phyloP scores from a whole-genome alignment of 768 basidiomycete species.

The Agaricus blazei region DNA sequence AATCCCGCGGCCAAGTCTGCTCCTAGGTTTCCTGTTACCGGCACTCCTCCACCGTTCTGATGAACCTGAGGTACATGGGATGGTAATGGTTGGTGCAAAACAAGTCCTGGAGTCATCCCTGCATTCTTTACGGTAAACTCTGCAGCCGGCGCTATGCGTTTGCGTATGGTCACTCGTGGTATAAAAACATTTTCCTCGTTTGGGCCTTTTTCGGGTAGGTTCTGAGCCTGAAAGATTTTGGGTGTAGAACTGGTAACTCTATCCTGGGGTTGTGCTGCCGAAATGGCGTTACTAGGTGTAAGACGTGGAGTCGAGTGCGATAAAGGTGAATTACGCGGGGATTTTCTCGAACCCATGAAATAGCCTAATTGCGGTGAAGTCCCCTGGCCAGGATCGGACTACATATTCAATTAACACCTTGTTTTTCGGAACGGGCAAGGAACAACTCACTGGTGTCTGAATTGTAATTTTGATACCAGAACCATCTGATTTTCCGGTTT shows the following conservation, averaged over 20 bases:
- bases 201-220: neutral
- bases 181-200: neutral
- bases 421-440: neutral
- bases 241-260: neutral
- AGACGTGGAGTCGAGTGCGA: conserved; percentile 2
- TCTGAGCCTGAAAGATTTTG: conserved; percentile 3
- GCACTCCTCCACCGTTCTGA: neutral
- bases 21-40: neutral
- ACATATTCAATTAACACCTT: neutral
- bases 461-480: conserved; percentile 6
- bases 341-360: neutral
- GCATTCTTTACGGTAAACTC: neutral
- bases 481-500: neutral
- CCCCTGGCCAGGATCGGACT: neutral
- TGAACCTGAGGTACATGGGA: neutral
- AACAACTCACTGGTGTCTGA: conserved; percentile 4
- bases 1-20: neutral
- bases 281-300: neutral
- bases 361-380: neutral
- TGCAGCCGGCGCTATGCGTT: neutral
- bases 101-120: conserved; percentile 7
- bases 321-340: neutral
- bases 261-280: neutral
- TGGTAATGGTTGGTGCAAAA: conserved; percentile 1
- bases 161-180: too few relatives aligned